Conservation (phyloP, 768 basidiomycete species). For the Xanthoconium stramineum region DNA sequence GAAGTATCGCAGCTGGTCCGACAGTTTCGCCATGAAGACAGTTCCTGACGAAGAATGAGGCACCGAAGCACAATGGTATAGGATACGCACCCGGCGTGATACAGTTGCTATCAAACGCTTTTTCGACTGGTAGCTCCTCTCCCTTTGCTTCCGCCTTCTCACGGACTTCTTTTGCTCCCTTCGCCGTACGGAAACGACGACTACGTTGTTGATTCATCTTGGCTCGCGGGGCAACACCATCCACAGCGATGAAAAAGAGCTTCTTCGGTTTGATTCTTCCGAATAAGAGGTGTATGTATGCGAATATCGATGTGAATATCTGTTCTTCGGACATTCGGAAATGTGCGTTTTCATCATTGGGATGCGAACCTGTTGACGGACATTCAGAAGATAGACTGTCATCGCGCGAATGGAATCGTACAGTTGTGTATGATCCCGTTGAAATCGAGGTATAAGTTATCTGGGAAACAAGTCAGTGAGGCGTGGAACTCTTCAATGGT, state of each 20-base stretch:
- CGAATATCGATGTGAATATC: constrained; percentile 95
- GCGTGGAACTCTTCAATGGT: not conserved
- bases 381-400: not conserved
- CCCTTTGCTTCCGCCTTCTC: constrained; percentile 88
- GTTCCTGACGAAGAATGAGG: constrained; percentile 54
- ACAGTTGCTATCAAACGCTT: constrained; percentile 97
- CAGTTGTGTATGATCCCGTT: constrained; percentile 92
- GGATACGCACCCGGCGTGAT: constrained; percentile 87
- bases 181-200: constrained; percentile 90
- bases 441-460: constrained; percentile 92
- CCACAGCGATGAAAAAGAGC: constrained; percentile 97
- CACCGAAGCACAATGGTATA: not conserved
- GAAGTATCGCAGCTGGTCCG: constrained; percentile 91
- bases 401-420: constrained; percentile 6
- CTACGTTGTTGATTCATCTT: constrained; percentile 99
- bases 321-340: constrained; percentile 95
- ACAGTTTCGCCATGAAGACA: constrained; percentile 91
- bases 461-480: constrained; percentile 36
- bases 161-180: constrained; percentile 82
- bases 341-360: constrained; percentile 93
- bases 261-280: constrained; percentile 97
- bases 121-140: constrained; percentile 87
- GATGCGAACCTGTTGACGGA: constrained; percentile 70
- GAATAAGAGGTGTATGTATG: constrained; percentile 96
- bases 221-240: constrained; percentile 94